Base-by-base conservation (phyloP, 1,284 basidiomycete species). In the Papiliotrema nemorosa region DNA sequence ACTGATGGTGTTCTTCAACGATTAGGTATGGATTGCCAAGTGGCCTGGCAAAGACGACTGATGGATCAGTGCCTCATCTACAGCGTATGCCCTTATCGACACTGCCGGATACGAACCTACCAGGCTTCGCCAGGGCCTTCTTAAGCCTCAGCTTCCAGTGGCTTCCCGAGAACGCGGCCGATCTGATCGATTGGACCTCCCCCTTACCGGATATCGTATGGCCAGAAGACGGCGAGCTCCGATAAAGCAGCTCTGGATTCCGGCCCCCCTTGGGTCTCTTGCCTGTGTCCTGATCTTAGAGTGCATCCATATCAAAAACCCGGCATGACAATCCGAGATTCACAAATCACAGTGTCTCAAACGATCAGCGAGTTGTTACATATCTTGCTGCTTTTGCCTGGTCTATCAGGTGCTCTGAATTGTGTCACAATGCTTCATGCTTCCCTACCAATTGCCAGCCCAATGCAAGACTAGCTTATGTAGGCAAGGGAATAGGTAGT, bases 91-190 rank as follows among this genome's bases (percentile, higher is more conserved):
- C 57, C 20, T 40, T 71, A 13, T 51, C 57, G 9, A 48, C 50
- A 3, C 50, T 73, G 39, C 67, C 69, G 7, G 70, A 73, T 42
- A 71, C 68, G 3, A 64, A 71, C 42, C 50, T 73, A 9, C 64
- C 70, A 5, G 71, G 71, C 12, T 72, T 73, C 42, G 71, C 69
- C 2, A 50, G 69, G 31, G 66, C 71, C 1, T 73, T 72, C 56
- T 48, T 71, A n/a, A 67, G 64, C 13, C 54, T 65, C 1, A 55
- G 58, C 14, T 66, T 73, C 41, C 69, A 70, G 49, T 70, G 66
- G 64, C 33, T 72, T 6, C 52, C 60, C 5, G 20, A 38, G 3
- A 59, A 59, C 3, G 59, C 57, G 24, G 46, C 13, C n/a, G 50
- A 44, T 0, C 38, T 35, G 14, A 58, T 73, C 3, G 69, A 73